Evolutionary conservation across 257 asterid genomes (phyloP), one percentile per base, ranked within the genome.

Genomic region (Capsicum baccatum): DNA sequence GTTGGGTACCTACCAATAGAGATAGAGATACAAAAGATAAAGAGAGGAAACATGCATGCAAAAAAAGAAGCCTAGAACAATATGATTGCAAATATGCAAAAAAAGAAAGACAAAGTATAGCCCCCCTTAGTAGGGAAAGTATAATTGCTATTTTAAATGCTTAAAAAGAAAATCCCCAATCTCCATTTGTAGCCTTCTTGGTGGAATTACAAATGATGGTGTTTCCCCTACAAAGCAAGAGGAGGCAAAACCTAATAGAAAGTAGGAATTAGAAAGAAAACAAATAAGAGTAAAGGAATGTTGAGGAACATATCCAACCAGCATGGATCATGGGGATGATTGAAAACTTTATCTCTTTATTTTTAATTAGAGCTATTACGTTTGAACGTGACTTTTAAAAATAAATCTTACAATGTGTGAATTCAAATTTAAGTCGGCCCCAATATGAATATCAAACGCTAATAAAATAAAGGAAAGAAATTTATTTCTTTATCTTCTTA

Each of bases 191-290:
- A 39, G 14, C 54, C 55, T 39, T 16, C 33, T 69, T 39, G 14
- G 48, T 69, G 78, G 78, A 69, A 69, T 16, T 8, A 69, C 54
- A 39, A 39, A 66, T 69, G 78, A 69, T 69, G 78, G 14, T 69
- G 78, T 69, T 39, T 66, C 48, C 73, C 73, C 73, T 6, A 35
- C 15, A 66, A 66, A 21, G 26, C 17, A 13, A 64, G 47, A 33
- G 9, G 73, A 33, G 9, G 73, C n/a, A 13, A 33, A 39, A 39
- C 8, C 6, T 35, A 67, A 37, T 14, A 7, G 21, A 15, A 39
- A 39, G 26, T 16, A 14, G 13, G 17, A 15, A 5, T 6, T 5
- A 4, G 16, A 13, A 37, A 0, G 16, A 35, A 15, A 0, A 16
- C 8, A 16, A 2, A 39, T 39, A 39, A 68, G 78, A 68, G 78